Percentiles rank a stretch among this genome's conserved stretches.
These are phyloP conservation scores for Acephala macrosclerotiorum DNA, from an alignment of 2,329 filamentous ascomycete genomes.

Conservation along the genomic window DNA sequence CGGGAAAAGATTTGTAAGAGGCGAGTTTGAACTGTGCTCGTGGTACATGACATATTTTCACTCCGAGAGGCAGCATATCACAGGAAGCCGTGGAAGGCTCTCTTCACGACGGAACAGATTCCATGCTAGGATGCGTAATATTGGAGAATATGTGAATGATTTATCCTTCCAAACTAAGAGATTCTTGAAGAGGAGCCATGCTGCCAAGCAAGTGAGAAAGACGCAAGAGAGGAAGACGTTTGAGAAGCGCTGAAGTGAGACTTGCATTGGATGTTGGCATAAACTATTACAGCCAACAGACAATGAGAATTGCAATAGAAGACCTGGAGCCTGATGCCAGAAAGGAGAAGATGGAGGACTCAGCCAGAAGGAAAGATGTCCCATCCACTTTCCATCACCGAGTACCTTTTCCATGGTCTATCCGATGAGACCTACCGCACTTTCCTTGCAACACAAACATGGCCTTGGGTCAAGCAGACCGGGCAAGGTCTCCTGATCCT, in stretches of 20 bases:
- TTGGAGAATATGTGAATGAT: too few species aligned
- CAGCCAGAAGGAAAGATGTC: background rate
- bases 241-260: background rate
- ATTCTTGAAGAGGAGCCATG: too few species aligned
- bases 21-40: too few species aligned
- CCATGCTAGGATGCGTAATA: too few species aligned
- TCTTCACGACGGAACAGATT: too few species aligned
- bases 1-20: too few species aligned
- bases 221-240: background rate
- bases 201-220: too few species aligned
- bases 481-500: background rate
- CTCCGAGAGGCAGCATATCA: too few species aligned
- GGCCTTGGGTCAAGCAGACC: constrained; percentile 7
- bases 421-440: constrained; percentile 3
- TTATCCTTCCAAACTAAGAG: too few species aligned
- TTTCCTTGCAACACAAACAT: constrained; percentile 1
- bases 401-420: background rate
- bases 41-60: too few species aligned
- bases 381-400: background rate
- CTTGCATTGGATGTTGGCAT: background rate
- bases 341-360: background rate
- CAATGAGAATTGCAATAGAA: background rate
- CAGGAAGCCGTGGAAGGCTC: too few species aligned
- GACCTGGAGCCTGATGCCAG: background rate
- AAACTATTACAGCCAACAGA: background rate